A percentile compares a stretch with the other conserved stretches of the same genome.
Conservation (phyloP, 2,329 filamentous ascomycete species). For the Ascochyta pisi region DNA sequence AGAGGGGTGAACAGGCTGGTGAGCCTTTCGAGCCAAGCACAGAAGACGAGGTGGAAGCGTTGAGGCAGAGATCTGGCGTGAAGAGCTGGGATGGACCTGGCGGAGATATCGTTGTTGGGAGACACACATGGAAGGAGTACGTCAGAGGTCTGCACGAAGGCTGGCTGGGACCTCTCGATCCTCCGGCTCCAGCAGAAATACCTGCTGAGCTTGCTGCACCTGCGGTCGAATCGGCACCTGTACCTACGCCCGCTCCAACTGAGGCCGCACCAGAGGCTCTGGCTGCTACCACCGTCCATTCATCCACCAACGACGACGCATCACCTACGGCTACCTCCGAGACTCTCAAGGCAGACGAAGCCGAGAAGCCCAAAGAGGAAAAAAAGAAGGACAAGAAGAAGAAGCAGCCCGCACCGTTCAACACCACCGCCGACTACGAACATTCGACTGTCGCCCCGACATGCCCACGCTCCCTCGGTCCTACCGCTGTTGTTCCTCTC, state of each 20-base stretch:
- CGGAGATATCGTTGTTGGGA: constrained; percentile 87
- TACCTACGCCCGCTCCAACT: constrained; percentile 11
- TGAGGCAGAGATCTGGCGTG: constrained; percentile 71
- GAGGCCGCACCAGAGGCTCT: constrained; percentile 23
- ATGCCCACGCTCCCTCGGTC: constrained; percentile 75
- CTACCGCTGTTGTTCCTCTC: constrained; percentile 75
- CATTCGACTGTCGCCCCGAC: constrained; percentile 68
- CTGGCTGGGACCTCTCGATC: constrained; percentile 85
- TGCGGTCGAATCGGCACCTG: constrained; percentile 15
- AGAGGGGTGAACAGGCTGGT: constrained; percentile 62
- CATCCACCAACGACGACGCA: constrained; percentile 41
- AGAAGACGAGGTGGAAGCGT: constrained; percentile 66
- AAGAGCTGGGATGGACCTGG: constrained; percentile 74
- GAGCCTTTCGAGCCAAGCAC: constrained; percentile 57
- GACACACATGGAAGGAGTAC: constrained; percentile 98
- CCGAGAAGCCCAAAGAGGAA: constrained; percentile 45
- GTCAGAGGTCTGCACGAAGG: constrained; percentile 91
- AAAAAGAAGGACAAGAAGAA: constrained; percentile 56
- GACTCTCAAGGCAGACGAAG: constrained; percentile 34
- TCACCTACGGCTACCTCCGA: constrained; percentile 39
- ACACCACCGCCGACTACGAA: constrained; percentile 78
- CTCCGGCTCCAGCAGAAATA: constrained; percentile 53
- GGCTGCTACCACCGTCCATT: constrained; percentile 18
- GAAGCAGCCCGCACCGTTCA: constrained; percentile 70
- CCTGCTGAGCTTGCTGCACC: constrained; percentile 31